These are phyloP conservation scores for Macrolepiota albuminosa DNA, from an alignment of 768 basidiomycete species.

Conservation along the genomic window DNA sequence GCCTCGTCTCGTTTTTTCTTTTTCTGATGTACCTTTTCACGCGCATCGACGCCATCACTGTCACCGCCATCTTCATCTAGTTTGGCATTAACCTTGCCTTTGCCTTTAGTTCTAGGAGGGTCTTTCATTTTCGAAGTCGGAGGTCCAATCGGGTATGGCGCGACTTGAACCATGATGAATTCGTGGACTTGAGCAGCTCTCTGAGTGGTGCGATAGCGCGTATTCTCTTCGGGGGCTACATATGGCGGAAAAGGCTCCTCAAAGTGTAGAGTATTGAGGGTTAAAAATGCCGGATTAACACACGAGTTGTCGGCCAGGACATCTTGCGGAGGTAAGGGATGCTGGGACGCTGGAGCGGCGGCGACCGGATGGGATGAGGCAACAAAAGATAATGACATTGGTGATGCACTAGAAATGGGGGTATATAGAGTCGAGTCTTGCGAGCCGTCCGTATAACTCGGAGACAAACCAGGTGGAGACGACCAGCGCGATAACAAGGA, in stretches of 20 bases:
- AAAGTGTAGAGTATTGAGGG: not conserved
- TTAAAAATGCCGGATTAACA: not conserved
- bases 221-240: not conserved
- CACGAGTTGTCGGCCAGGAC: not conserved
- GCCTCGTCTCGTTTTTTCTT: constrained; percentile 2
- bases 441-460: constrained; percentile 5
- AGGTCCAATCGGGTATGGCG: not conserved
- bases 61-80: not conserved
- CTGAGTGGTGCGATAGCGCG: not conserved
- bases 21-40: not conserved
- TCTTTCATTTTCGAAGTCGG: not conserved
- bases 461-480: not conserved
- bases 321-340: not conserved
- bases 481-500: not conserved
- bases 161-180: not conserved
- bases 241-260: not conserved
- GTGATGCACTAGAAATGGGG: not conserved
- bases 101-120: not conserved
- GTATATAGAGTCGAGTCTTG: constrained; percentile 2
- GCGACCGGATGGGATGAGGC: not conserved
- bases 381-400: not conserved
- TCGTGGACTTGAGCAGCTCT: not conserved
- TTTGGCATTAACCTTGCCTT: not conserved
- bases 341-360: not conserved
- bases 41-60: not conserved